Evolutionary conservation across 78 protist genomes (phyloP), one percentile per base, ranked within the genome.

Genomic region (Dictyostelium brefeldianum): DNA sequence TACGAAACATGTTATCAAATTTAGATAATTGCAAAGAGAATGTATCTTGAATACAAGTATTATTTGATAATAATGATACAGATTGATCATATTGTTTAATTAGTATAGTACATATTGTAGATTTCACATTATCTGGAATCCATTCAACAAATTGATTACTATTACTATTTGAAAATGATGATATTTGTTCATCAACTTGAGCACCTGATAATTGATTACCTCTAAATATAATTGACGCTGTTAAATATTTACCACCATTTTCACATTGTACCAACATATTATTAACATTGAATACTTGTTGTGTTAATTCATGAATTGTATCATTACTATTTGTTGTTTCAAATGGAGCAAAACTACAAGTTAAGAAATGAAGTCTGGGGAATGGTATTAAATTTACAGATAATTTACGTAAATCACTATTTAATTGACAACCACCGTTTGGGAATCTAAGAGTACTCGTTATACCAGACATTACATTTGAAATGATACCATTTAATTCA

Each of bases 291-390:
- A 99, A 99, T 99, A 98, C 97, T 97, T 98, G 99, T 95, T 97
- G 97, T 27, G 99, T 99, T 27, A 99, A 96, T 95, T 99, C 99
- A 31, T 99, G 92, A 25, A 99, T 99, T 56, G 99, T 96, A 74
- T 98, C 79, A 64, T 92, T 79, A 64, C 97, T 97, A 97, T 98
- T 98, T 71, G 78, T 80, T 77, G 80, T 79, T 78, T 97, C 78
- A 50, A 99, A 91, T 71, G 99, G 99, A 17, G 99, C 99, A 64
- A 96, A 98, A 81, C 99, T 99, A 70, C 96, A 92, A 96, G 98
- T 74, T 97, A 98, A 98, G 98, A 99, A 99, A 96, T 98, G 99
- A 50, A 99, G 98, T 36, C 99, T 98, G n/a, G 99, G 99, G 99
- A 98, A 99, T 83, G 99, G 99, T 27, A 99, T 95, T 84, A 99